These are phyloP conservation scores for Pseudogymnoascus sp. DNA, from an alignment of 2,329 filamentous ascomycete species.

Conservation along the genomic window DNA sequence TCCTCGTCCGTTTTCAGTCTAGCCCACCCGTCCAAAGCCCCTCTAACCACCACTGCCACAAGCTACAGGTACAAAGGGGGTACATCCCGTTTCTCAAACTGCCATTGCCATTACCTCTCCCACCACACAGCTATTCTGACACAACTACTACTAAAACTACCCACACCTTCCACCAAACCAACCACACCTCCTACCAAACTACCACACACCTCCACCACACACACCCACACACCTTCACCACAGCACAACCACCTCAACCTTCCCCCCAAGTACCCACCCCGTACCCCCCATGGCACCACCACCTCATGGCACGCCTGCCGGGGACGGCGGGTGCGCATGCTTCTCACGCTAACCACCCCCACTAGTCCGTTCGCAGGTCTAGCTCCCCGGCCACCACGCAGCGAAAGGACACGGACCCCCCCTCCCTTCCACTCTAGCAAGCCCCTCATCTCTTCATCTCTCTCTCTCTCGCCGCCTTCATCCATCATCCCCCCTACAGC, in stretches of 20 bases:
- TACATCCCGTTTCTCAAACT: not conserved
- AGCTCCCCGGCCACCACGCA: not conserved
- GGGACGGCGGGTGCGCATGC: not conserved
- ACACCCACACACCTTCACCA: no score
- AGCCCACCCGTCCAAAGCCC: not conserved
- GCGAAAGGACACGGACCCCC: no score
- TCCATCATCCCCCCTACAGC: not conserved
- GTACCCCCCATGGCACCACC: not conserved
- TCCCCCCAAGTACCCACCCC: not conserved
- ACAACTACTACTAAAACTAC: not conserved
- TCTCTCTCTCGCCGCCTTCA: no score
- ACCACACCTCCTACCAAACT: not conserved
- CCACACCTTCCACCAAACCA: no score
- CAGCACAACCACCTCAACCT: no score
- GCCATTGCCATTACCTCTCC: no score
- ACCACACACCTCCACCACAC: not conserved
- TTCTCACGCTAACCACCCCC: not conserved
- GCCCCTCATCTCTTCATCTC: no score
- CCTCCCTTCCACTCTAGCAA: no score
- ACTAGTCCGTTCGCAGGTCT: not conserved
- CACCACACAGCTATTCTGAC: no score
- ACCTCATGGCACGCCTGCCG: not conserved
- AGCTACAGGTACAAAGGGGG: not conserved
- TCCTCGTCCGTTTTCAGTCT: not conserved
- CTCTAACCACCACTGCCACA: not conserved